A percentile compares a stretch with the other conserved stretches of the same genome.
Conservation (phyloP, 2,329 filamentous ascomycete species). For the Hyphodiscus sp. region DNA sequence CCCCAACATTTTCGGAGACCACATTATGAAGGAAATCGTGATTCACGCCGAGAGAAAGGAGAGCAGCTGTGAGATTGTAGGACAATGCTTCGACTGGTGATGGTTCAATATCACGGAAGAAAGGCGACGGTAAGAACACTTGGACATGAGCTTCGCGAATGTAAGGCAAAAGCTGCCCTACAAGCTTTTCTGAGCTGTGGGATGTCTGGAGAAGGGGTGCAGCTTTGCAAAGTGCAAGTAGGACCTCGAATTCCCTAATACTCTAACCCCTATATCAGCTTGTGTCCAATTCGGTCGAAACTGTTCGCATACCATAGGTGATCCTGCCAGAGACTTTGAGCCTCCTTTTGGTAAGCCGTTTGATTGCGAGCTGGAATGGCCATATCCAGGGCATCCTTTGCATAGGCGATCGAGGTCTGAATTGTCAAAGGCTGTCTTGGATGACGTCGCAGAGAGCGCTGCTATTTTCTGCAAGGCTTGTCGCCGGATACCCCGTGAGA, state of each 20-base stretch:
- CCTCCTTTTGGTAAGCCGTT: constrained; percentile 43
- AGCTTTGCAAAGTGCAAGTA: constrained; percentile 86
- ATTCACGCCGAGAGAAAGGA: constrained; percentile 73
- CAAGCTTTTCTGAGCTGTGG: constrained; percentile 70
- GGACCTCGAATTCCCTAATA: constrained; percentile 83
- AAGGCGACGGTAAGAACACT: constrained; percentile 70
- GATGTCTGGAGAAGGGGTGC: constrained; percentile 65
- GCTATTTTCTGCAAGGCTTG: constrained; percentile 61
- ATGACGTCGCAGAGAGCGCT: constrained; percentile 50
- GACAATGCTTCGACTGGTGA: constrained; percentile 84
- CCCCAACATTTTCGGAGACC: constrained; percentile 60
- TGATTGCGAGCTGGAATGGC: constrained; percentile 34
- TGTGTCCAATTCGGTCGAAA: not conserved
- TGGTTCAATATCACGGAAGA: constrained; percentile 74
- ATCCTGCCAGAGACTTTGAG: constrained; percentile 40
- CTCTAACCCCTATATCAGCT: constrained; percentile 46
- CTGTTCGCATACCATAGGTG: constrained; percentile 49
- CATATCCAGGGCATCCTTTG: constrained; percentile 47
- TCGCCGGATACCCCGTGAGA: constrained; percentile 51
- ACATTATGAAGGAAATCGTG: constrained; percentile 62
- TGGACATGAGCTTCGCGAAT: constrained; percentile 80
- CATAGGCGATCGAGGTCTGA: constrained; percentile 59
- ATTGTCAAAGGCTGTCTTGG: constrained; percentile 49
- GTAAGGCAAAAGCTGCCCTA: constrained; percentile 75
- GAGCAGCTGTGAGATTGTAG: constrained; percentile 69